Evolutionary conservation across 2,329 filamentous ascomycete genomes (phyloP).

Genomic region (Penicillium olsonii): DNA sequence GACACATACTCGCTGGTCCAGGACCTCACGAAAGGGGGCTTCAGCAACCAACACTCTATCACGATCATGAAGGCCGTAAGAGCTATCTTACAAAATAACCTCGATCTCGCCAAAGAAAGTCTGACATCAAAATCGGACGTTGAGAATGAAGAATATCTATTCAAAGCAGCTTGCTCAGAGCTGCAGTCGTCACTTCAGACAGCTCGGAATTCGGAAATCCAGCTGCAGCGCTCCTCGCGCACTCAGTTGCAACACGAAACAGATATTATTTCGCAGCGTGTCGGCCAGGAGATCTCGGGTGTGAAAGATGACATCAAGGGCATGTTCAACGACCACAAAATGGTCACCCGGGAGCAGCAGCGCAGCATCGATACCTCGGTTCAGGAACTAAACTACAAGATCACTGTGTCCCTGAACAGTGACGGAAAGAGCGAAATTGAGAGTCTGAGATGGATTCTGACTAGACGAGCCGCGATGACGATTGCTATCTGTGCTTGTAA

Average conservation of each 20-base stretch:
- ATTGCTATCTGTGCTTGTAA: slow-evolving; percentile 55
- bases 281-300: slow-evolving; percentile 78
- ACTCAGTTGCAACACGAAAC: slow-evolving; percentile 89
- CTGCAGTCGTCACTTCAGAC: slow-evolving; percentile 83
- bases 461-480: slow-evolving; percentile 63
- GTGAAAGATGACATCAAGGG: slow-evolving; percentile 91
- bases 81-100: slow-evolving; percentile 71
- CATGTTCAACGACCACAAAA: slow-evolving; percentile 94
- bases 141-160: slow-evolving; percentile 93
- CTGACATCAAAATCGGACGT: slow-evolving; percentile 89
- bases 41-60: slow-evolving; percentile 72
- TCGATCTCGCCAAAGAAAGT: slow-evolving; percentile 75
- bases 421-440: slow-evolving; percentile 93
- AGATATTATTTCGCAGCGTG: slow-evolving; percentile 83
- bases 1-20: slow-evolving; percentile 90
- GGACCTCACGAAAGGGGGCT: slow-evolving; percentile 71
- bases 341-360: slow-evolving; percentile 87
- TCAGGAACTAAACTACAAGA: slow-evolving; percentile 95
- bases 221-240: slow-evolving; percentile 79
- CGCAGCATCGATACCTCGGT: slow-evolving; percentile 82
- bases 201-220: slow-evolving; percentile 72
- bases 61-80: slow-evolving; percentile 92
- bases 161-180: slow-evolving; percentile 90
- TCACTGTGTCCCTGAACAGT: slow-evolving; percentile 84
- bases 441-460: slow-evolving; percentile 81